Percentiles rank a stretch among this genome's conserved stretches.
Conservation (phyloP, 23 red algal genomes). For the Gracilariopsis chorda region DNA sequence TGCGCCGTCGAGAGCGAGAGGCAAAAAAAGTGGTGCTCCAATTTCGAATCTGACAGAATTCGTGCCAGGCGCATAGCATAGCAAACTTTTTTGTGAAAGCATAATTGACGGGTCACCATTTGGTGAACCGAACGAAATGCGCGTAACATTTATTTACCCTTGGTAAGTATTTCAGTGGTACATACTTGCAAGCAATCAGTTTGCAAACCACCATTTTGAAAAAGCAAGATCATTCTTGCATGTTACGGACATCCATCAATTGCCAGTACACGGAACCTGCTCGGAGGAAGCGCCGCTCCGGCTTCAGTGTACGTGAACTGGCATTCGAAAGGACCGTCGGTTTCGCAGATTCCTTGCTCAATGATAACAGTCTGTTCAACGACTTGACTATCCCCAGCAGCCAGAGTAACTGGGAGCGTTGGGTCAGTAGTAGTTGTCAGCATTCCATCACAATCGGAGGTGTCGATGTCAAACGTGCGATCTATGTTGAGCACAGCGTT, state of each 20-base stretch:
- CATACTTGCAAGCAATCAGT: too few species aligned
- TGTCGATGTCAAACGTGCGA: constrained; percentile 27
- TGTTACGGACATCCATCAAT: constrained; percentile 16
- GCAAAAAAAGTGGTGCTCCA: too few species aligned
- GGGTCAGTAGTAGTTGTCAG: constrained; percentile 4
- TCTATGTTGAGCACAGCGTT: not conserved
- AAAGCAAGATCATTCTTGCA: too few species aligned
- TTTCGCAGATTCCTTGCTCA: not conserved
- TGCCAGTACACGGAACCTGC: not conserved
- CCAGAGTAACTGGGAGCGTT: not conserved
- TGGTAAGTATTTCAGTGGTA: too few species aligned
- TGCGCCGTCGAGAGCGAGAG: too few species aligned
- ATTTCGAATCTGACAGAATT: too few species aligned
- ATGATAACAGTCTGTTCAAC: constrained; percentile 25
- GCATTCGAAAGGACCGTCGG: constrained; percentile 30
- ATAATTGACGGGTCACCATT: too few species aligned
- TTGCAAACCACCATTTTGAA: too few species aligned
- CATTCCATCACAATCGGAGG: constrained; percentile 31
- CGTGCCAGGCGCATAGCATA: too few species aligned
- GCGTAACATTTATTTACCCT: too few species aligned
- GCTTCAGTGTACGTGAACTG: constrained; percentile 27
- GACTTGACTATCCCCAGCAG: not conserved
- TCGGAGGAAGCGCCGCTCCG: constrained; percentile 7
- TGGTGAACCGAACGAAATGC: too few species aligned
- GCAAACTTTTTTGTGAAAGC: too few species aligned